Base-by-base conservation (phyloP, 2,329 filamentous ascomycete genomes). In the Hypoxylon sp. region DNA sequence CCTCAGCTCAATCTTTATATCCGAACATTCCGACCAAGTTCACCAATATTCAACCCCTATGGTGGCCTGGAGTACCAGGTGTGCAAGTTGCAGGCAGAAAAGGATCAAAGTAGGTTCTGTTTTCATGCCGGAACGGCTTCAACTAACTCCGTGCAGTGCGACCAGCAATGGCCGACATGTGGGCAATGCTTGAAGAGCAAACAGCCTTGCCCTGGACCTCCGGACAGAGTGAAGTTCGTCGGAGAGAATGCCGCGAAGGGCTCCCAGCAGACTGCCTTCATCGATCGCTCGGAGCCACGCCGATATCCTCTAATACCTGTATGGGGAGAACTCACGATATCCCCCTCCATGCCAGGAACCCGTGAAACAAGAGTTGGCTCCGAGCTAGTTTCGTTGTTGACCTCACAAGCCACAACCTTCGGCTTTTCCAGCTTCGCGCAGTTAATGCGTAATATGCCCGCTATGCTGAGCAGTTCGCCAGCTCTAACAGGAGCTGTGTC, bases 21-120 rank as follows among this genome's bases (percentile, higher is more conserved):
- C 6, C 30, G 14, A 33, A 33, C 30, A 33, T 33, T 26, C 20
- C n/a, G 9, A 46, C 24, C 36, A 24, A 11, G 4, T 6, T 22
- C 7, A 26, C 14, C 8, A 50, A 44, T 7, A 50, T 40, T 11
- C 18, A 5, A 14, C 32, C 55, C 55, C 26, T 36, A 60, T 60
- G 57, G 57, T 60, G 20, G 57, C 57, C 30, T 53, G 49, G 40
- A 53, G 24, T 28, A 48, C 40, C 24, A 48, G 57, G 16, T 60
- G 57, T 22, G 18, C 48, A 16, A 14, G n/a, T 26, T 60, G 57
- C 24, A 45, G 57, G 30, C 48, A 33, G n/a, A 53, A 32, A 38
- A 60, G 48, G 57, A 53, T 60, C 12, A 60, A 60, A 42, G 57
- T 60, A 46, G 40, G 48, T 30, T 9, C n/a, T n/a, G n/a, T 53